Evolutionary conservation across 495 filamentous ascomycete species (phyloP), one percentile per base, ranked within the genome.

Genomic region (Sphaerosporella brunnea): DNA sequence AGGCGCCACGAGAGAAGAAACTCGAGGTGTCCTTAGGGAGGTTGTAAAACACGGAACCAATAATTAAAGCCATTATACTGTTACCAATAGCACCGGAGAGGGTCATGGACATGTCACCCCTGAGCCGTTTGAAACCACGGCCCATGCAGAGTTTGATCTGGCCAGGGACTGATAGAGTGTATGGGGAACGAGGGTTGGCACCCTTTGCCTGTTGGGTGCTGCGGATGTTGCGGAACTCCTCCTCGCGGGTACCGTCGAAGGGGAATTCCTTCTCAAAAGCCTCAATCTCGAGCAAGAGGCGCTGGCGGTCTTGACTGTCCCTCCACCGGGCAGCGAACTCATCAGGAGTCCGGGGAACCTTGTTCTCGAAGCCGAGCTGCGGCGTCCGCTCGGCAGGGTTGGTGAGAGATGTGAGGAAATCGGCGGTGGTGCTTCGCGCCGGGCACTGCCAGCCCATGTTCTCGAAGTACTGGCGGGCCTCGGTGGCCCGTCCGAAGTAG

Each of bases 71-170:
- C 54, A 88, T 79, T 30, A 78, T 65, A 36, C 83, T 78, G 50
- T 73, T 75, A 4, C 82, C 79, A 36, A 79, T 63, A 80, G 81
- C 88, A 19, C 75, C 79, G 21, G 87, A 74, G 11, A 68, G 66
- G n/a, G 86, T 65, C 2, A 72, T 72, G 54, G 86, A 81, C 41
- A 78, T 79, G 56, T 93, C 84, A 56, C 87, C 82, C 72, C 79
- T 80, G 63, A 86, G 87, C 52, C 87, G 74, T 20, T 80, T 65
- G 58, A 81, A 88, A 56, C 92, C 84, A 1, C 84, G 71, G 54
- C 83, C 76, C 72, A 84, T 81, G 45, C 90, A 55, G 4, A 80
- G 78, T 81, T 79, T 87, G 7, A 88, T 68, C 58, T 93, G 84
- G 1, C 79, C 65, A 45, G 79, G 73, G 60, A 82, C 86, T 0